These are phyloP conservation scores for Penicillium sp. DNA, from an alignment of 2,329 filamentous ascomycete species.

Conservation along the genomic window DNA sequence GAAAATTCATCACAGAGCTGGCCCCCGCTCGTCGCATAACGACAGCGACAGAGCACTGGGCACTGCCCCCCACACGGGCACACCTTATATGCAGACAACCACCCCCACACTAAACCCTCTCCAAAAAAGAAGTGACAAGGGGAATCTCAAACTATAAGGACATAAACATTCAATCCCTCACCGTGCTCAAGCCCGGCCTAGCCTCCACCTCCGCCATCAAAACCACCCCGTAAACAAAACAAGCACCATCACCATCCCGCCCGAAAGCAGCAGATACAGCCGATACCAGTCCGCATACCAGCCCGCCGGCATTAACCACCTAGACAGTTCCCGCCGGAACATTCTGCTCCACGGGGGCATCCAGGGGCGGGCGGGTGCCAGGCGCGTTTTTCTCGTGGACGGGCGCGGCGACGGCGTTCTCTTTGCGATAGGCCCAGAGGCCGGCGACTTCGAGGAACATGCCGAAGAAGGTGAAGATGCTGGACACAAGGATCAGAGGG, in stretches of 20 bases:
- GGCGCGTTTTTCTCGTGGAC: slow-evolving; percentile 30
- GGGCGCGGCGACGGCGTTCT: slow-evolving; percentile 12
- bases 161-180: background rate
- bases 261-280: background rate
- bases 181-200: too few relatives aligned
- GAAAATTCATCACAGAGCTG: too few relatives aligned
- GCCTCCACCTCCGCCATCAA: background rate
- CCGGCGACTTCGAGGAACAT: slow-evolving; percentile 41
- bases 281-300: background rate
- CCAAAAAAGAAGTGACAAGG: background rate
- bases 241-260: background rate
- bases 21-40: too few relatives aligned
- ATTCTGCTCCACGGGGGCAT: slow-evolving; percentile 18
- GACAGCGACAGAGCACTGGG: too few relatives aligned
- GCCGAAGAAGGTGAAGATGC: slow-evolving; percentile 46
- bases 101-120: background rate
- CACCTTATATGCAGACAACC: background rate
- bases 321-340: slow-evolving; percentile 19
- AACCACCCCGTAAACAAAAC: background rate
- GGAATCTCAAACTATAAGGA: background rate
- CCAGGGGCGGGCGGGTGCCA: slow-evolving; percentile 20
- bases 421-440: slow-evolving; percentile 38
- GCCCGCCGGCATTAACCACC: background rate
- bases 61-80: too few relatives aligned
- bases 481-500: slow-evolving; percentile 11